A percentile compares a stretch with the other conserved stretches of the same genome.
These are phyloP conservation scores for Chytriomyces sp. DNA, from an alignment of 192 early-diverging fungal species.

Conservation along the genomic window DNA sequence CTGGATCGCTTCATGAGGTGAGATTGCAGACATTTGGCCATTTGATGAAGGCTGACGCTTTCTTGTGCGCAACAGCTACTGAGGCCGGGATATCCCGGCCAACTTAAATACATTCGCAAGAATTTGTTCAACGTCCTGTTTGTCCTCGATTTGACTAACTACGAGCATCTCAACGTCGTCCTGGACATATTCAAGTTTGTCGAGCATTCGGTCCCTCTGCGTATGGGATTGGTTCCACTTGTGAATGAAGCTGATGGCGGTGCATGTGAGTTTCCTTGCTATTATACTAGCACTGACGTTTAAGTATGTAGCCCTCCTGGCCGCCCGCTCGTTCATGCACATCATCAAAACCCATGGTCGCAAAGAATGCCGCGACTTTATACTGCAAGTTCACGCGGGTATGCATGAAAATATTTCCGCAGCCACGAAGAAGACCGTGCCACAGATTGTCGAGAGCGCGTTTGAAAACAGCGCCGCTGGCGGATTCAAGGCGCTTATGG, in stretches of 20 bases:
- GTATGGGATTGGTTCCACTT: conserved; percentile 83
- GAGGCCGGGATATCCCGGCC: conserved; percentile 65
- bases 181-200: conserved; percentile 65
- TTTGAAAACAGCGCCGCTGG: conserved; percentile 4
- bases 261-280: background rate
- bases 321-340: conserved; percentile 41
- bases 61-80: conserved; percentile 44
- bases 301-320: conserved; percentile 37
- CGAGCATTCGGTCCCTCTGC: conserved; percentile 74
- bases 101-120: conserved; percentile 72
- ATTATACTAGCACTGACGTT: background rate
- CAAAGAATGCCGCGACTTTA: conserved; percentile 34
- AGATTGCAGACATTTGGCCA: too few species aligned
- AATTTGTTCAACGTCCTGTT: conserved; percentile 81
- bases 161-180: conserved; percentile 55
- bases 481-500: background rate
- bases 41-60: background rate
- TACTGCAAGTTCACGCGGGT: conserved; percentile 39
- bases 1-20: conserved; percentile 53
- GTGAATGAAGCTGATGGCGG: conserved; percentile 31
- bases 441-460: background rate
- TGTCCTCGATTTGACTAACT: conserved; percentile 69
- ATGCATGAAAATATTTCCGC: background rate
- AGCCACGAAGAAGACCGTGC: background rate
- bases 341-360: conserved; percentile 37